phyloP scores from a whole-genome alignment of 208 protist species.

The Leishmania mexicana region DNA sequence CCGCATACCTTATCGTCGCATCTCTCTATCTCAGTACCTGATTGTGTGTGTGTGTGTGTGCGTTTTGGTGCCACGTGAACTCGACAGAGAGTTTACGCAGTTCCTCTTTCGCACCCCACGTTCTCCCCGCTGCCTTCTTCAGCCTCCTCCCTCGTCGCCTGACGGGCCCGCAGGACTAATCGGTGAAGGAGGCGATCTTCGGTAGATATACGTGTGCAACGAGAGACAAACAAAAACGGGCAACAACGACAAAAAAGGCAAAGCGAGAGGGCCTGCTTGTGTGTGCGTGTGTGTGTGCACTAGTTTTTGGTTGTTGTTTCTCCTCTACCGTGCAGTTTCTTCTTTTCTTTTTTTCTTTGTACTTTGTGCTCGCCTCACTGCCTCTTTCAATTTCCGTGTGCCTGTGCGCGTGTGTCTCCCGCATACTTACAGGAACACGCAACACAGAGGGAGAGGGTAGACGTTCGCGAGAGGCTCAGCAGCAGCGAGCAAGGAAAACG shows the following conservation, averaged over 20 bases:
- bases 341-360: slow-evolving; percentile 13
- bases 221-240: not conserved
- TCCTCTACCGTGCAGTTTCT: not conserved
- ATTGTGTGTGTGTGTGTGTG: not conserved
- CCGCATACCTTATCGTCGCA: not conserved
- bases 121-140: not conserved
- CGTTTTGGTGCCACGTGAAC: not conserved
- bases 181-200: not conserved
- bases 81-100: not conserved
- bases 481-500: not conserved
- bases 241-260: not conserved
- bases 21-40: not conserved
- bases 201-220: not conserved
- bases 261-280: not conserved
- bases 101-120: not conserved
- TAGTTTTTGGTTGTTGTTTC: not conserved
- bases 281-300: not conserved
- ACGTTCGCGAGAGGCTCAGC: not conserved
- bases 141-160: not conserved
- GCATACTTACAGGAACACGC: not conserved
- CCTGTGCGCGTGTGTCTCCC: not conserved
- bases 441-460: not conserved
- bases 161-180: not conserved
- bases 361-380: slow-evolving; percentile 2
- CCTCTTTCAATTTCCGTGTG: not conserved